Conservation (phyloP, 202 grass and related monocot genomes). For the Carex arenaria region DNA sequence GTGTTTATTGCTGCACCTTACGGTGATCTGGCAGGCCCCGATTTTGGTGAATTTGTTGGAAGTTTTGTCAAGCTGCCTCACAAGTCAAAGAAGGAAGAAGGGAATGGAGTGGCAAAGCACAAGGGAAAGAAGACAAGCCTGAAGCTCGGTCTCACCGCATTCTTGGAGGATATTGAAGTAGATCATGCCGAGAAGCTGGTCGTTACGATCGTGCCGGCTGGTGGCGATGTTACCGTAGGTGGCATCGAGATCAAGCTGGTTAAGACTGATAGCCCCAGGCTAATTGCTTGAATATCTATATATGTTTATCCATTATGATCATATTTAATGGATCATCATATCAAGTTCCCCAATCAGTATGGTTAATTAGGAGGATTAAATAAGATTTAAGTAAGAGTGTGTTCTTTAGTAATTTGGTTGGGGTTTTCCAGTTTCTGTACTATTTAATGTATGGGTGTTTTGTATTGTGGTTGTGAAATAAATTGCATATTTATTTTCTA, state of each 20-base stretch:
- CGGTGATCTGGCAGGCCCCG: conserved; percentile 21
- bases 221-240: neutral
- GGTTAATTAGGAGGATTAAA: neutral
- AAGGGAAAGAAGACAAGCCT: neutral
- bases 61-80: conserved; percentile 39
- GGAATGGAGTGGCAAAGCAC: neutral
- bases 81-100: neutral
- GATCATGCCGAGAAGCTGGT: neutral
- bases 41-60: conserved; percentile 34
- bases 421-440: neutral
- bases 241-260: conserved; percentile 3
- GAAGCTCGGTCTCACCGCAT: conserved; percentile 9
- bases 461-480: neutral
- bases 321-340: neutral
- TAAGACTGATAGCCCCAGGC: conserved; percentile 10
- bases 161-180: conserved; percentile 30
- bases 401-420: neutral
- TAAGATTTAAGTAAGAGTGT: neutral
- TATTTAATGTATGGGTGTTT: neutral
- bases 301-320: neutral
- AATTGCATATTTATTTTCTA: neutral
- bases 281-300: neutral
- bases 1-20: conserved; percentile 24
- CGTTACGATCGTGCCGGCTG: conserved; percentile 25
- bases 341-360: neutral